A percentile compares a stretch with the other conserved stretches of the same genome.
These are phyloP conservation scores for Teratosphaeriaceae sp. DNA, from an alignment of 2,329 filamentous ascomycete genomes.

Conservation along the genomic window DNA sequence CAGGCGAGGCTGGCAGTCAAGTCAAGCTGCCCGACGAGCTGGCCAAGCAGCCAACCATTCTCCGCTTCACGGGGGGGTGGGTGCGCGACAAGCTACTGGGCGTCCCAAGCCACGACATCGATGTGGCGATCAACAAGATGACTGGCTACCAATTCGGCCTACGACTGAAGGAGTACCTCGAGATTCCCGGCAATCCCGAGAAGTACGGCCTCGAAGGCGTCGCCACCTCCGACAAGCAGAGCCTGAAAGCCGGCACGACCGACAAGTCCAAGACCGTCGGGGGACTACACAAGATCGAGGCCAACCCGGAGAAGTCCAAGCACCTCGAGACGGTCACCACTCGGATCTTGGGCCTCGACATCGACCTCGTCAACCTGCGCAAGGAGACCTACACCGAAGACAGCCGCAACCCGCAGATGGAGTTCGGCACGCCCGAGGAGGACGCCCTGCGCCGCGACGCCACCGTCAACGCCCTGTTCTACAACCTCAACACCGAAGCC, in stretches of 20 bases:
- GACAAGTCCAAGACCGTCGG: slow-evolving; percentile 56
- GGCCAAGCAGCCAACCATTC: slow-evolving; percentile 42
- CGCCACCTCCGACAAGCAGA: slow-evolving; percentile 30
- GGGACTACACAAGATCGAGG: slow-evolving; percentile 78
- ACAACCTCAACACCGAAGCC: slow-evolving; percentile 71
- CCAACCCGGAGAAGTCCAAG: slow-evolving; percentile 94
- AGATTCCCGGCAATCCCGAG: slow-evolving; percentile 50
- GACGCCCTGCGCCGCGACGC: slow-evolving; percentile 86
- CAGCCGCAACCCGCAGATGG: slow-evolving; percentile 83
- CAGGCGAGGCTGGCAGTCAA: slow-evolving; percentile 19
- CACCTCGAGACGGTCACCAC: slow-evolving; percentile 89
- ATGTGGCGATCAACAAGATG: slow-evolving; percentile 80
- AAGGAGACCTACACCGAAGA: slow-evolving; percentile 88
- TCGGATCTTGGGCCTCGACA: slow-evolving; percentile 75
- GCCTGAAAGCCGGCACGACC: slow-evolving; percentile 33
- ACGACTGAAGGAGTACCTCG: slow-evolving; percentile 62
- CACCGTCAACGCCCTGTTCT: slow-evolving; percentile 93
- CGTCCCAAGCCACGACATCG: slow-evolving; percentile 69
- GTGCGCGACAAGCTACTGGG: slow-evolving; percentile 77
- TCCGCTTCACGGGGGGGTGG: slow-evolving; percentile 83
- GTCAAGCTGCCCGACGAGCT: slow-evolving; percentile 39
- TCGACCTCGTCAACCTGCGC: slow-evolving; percentile 90
- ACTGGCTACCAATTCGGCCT: slow-evolving; percentile 71
- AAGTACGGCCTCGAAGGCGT: slow-evolving; percentile 50
- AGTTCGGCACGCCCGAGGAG: slow-evolving; percentile 87